Evolutionary conservation across 352 stramenopile species (phyloP).

Genomic region (Phytophthora cryptogea): DNA sequence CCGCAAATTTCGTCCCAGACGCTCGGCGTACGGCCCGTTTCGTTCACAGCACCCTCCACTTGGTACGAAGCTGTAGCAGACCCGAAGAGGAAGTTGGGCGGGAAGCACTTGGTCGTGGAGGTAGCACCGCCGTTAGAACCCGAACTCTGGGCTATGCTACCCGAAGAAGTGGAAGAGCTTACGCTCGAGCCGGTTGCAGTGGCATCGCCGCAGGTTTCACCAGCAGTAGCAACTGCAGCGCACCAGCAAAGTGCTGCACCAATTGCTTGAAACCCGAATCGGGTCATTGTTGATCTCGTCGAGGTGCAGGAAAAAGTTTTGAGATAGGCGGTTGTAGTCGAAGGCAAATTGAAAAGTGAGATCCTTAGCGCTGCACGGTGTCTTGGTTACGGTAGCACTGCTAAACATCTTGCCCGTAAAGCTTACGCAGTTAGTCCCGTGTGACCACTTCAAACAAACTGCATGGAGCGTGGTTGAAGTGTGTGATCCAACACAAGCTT

Average conservation of each 20-base stretch:
- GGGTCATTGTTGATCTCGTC: constrained; percentile 2
- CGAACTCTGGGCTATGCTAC: neutral
- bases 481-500: neutral
- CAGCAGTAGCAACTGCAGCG: neutral
- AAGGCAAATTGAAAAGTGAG: constrained; percentile 12
- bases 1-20: constrained; percentile 93
- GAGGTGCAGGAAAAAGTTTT: neutral
- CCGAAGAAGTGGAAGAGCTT: constrained; percentile 2
- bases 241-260: constrained; percentile 1
- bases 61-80: constrained; percentile 87
- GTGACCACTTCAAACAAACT: neutral
- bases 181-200: neutral
- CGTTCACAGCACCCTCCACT: constrained; percentile 88
- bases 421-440: constrained; percentile 1
- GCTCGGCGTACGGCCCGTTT: constrained; percentile 66
- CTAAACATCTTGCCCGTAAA: constrained; percentile 1
- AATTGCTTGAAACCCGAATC: constrained; percentile 4
- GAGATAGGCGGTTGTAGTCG: constrained; percentile 3
- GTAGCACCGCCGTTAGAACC: constrained; percentile 14
- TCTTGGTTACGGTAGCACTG: neutral
- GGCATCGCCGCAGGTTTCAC: constrained; percentile 1
- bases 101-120: constrained; percentile 40
- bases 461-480: neutral
- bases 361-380: neutral
- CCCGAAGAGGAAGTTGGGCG: constrained; percentile 74